Conservation (phyloP, 495 filamentous ascomycete genomes). For the Penicillium manginii region DNA sequence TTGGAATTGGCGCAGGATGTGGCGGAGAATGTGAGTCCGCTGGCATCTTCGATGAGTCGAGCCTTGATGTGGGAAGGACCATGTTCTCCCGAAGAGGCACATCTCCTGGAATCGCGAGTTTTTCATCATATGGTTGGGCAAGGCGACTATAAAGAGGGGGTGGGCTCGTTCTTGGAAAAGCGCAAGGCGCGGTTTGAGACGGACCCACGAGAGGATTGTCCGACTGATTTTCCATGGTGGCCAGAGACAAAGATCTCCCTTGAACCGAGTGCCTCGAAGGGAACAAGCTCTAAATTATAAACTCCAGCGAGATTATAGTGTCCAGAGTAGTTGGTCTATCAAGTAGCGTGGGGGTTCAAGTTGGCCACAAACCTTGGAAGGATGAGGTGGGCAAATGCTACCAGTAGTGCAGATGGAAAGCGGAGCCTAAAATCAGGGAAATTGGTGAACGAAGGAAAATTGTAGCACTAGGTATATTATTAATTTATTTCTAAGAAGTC, state of each 20-base stretch:
- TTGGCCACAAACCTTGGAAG: too few relatives aligned
- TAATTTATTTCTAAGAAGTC: too few relatives aligned
- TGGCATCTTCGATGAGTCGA: conserved; percentile 55
- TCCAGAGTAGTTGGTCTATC: too few relatives aligned
- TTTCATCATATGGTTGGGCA: conserved; percentile 56
- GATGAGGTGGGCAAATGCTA: too few relatives aligned
- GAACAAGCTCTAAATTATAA: conserved; percentile 15
- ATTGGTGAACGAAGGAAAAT: too few relatives aligned
- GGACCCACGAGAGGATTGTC: conserved; percentile 20
- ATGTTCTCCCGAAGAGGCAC: conserved; percentile 54
- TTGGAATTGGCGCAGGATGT: conserved; percentile 57
- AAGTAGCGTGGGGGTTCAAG: too few relatives aligned
- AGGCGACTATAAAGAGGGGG: conserved; percentile 47
- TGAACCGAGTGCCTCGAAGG: conserved; percentile 16
- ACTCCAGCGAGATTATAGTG: too few relatives aligned
- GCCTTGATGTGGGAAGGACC: conserved; percentile 60
- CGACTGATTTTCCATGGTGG: conserved; percentile 35
- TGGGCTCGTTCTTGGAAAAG: conserved; percentile 50
- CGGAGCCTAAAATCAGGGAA: too few relatives aligned
- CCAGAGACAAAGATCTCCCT: conserved; percentile 17
- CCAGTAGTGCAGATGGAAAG: too few relatives aligned
- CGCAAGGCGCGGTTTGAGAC: conserved; percentile 51
- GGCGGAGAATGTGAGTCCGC: conserved; percentile 53
- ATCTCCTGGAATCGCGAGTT: conserved; percentile 59
- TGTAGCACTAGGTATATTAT: too few relatives aligned